Conservation (phyloP, 2,329 filamentous ascomycete genomes). For the Sarocladiaceae sp. region DNA sequence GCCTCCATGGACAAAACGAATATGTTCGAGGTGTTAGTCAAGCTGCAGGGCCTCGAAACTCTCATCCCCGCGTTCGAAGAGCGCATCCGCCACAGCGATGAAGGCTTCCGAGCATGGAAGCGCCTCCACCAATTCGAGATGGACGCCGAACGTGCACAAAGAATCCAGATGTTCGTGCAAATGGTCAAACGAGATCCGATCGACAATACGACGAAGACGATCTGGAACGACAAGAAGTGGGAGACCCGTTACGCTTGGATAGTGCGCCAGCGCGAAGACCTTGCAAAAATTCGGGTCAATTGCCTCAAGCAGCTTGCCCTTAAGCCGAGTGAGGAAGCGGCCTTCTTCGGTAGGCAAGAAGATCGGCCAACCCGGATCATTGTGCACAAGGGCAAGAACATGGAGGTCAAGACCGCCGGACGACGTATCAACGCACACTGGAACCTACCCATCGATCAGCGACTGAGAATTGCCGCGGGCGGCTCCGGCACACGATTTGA, state of each 20-base stretch:
- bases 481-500: not conserved
- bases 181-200: not conserved
- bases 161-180: constrained; percentile 14
- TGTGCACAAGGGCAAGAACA: not conserved
- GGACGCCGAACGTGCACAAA: constrained; percentile 12
- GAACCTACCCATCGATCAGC: not conserved
- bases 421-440: not conserved
- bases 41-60: constrained; percentile 18
- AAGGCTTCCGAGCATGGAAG: constrained; percentile 17
- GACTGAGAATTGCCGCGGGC: not conserved
- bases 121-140: constrained; percentile 20
- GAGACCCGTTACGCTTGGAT: constrained; percentile 18
- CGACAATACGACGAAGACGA: not conserved
- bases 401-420: not conserved
- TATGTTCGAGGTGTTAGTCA: not conserved
- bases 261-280: constrained; percentile 16
- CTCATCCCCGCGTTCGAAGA: constrained; percentile 19
- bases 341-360: not conserved
- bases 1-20: not conserved
- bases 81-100: constrained; percentile 17
- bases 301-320: not conserved
- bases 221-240: constrained; percentile 19
- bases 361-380: not conserved
- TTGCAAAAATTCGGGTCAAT: constrained; percentile 9
- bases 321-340: not conserved